Base-by-base conservation (phyloP, 495 filamentous ascomycete species). In the Oidiodendron maius region DNA sequence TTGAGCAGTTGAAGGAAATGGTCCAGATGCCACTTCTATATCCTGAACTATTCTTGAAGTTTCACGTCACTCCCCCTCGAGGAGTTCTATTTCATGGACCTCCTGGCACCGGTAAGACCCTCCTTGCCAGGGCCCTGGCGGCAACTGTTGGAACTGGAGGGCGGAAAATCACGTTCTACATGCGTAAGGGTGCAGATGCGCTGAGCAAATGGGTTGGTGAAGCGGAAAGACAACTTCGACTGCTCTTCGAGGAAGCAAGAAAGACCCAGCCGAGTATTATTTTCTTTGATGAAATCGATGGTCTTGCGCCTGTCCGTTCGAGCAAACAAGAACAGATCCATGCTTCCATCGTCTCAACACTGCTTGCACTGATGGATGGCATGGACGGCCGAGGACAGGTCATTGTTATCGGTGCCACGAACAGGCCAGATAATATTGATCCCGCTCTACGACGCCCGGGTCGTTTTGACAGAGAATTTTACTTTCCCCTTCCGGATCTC, bases 261-360 rank as follows among this genome's bases (percentile, higher is more conserved):
- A 90, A 86, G 61, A 96, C 81, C 8, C 94, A 97, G 61, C 93
- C 93, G 1, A 96, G 90, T 61, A 98, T 98, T 64, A 98, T 98
- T 60, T 98, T 98, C 71, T 98, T 98, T 56, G 93, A 98, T 64
- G 93, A 98, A 63, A 98, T 98, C 52, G 93, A 98, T 68, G 93
- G 88, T 37, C 76, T 98, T 50, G 93, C 93, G 1, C 93, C 93
- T 39, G 91, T 96, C 9, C 80, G 93, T 47, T 97, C 94, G 12
- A 94, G 89, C 62, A 97, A 96, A 55, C 89, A 96, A 65, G 94
- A 98, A 55, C 93, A 98, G 67, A 97, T 96, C 44, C 93, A 98
- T 70, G 88, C 94, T 12, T 96, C 91, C 13, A 97, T 98, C 47
- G 93, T 98, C 38, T 94, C 94, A 1, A 98, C 93, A 1, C 65